Evolutionary conservation across 176 grass and related monocot genomes (phyloP).

Genomic region (Rhipidocladum racemiflorum): DNA sequence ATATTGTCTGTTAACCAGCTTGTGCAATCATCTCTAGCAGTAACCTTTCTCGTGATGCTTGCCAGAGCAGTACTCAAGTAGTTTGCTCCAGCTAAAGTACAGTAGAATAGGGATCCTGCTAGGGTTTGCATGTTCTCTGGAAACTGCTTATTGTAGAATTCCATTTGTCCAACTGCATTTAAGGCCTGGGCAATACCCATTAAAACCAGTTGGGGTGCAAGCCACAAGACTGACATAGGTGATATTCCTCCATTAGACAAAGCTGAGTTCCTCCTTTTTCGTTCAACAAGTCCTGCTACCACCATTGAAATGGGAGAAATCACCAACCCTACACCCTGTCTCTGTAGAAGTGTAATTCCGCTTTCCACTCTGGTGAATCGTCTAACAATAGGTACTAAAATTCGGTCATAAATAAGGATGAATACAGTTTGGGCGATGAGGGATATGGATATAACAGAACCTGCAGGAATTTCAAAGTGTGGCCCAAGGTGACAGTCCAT

Average conservation of each 20-base stretch:
- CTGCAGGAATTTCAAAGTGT: conserved; percentile 59
- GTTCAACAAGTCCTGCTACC: conserved; percentile 62
- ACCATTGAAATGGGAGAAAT: conserved; percentile 62
- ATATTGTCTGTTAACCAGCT: conserved; percentile 66
- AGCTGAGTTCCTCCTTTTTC: conserved; percentile 55
- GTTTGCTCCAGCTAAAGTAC: conserved; percentile 46
- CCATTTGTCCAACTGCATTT: conserved; percentile 67
- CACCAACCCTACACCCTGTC: conserved; percentile 60
- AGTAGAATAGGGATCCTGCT: conserved; percentile 60
- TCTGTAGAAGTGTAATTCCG: conserved; percentile 77
- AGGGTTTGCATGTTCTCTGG: conserved; percentile 75
- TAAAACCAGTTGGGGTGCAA: conserved; percentile 65
- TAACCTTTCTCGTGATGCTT: conserved; percentile 48
- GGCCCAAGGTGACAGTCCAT: conserved; percentile 63
- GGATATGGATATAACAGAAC: conserved; percentile 50
- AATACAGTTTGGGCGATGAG: conserved; percentile 51
- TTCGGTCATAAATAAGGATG: conserved; percentile 58
- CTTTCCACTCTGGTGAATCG: conserved; percentile 54
- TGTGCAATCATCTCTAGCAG: conserved; percentile 29
- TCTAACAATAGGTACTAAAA: conserved; percentile 58
- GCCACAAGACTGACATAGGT: conserved; percentile 64
- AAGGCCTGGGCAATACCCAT: conserved; percentile 69
- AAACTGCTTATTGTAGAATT: conserved; percentile 87
- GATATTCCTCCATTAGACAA: conserved; percentile 60
- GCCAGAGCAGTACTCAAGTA: conserved; percentile 59